Evolutionary conservation across 2,329 filamentous ascomycete genomes (phyloP), one percentile per base, ranked within the genome.

Genomic region (Penicillium olsonii): DNA sequence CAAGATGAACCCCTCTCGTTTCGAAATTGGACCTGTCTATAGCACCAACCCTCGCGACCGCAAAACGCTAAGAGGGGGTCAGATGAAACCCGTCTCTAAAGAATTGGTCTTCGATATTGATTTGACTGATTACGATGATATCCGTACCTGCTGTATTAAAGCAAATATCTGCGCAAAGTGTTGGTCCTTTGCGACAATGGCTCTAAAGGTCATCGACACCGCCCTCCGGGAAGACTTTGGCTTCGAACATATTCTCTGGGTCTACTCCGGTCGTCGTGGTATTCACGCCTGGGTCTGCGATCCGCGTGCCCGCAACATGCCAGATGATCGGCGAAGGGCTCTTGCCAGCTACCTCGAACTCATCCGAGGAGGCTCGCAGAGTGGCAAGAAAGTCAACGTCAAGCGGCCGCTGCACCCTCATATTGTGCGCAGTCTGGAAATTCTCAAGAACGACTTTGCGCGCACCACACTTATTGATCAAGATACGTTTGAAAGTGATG

Each of bases 91-190:
- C 0, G 71, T 96, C 26, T 82, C 88, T 48, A 99, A 99, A 70
- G 94, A 99, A 70, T 77, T 99, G 33, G 96, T 96, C 62, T 97
- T 99, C 71, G 94, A 99, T 87, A 97, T 99, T 64, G 94, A 99
- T 82, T 82, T 99, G 82, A 97, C 94, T 46, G 94, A 97, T 74
- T 99, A 99, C 73, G 94, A 99, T 68, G 90, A 95, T 58, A 89
- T 99, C 57, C 86, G 94, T 60, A 96, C 92, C 22, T 99, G 94
- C 74, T 99, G 94, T 69, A 85, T 87, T 63, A 92, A 92, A 68
- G 90, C 92, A 8, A 95, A 89, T 61, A 97, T 99, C 57, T 99
- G 94, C 70, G 80, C 79, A 58, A 94, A 92, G 68, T 99, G 94
- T 75, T 99, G 94, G 94, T 81, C 87, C 42, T 99, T 97, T 71